These are phyloP conservation scores for Amniculicola lignicola DNA, from an alignment of 495 filamentous ascomycete genomes.

Conservation along the genomic window DNA sequence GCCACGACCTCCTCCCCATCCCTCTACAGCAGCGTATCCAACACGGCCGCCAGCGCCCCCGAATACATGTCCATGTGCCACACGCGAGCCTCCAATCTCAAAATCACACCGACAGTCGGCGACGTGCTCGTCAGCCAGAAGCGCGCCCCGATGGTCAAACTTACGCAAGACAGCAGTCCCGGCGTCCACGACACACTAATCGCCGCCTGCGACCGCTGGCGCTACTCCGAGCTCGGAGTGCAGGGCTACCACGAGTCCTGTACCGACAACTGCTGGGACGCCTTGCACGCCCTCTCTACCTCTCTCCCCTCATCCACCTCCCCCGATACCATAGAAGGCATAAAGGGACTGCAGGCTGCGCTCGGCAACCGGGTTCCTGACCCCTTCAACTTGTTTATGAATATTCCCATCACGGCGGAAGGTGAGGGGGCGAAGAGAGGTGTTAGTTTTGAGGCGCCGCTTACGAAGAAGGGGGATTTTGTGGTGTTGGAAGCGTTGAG, in stretches of 20 bases:
- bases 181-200: conserved; percentile 48
- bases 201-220: conserved; percentile 43
- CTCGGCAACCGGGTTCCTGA: conserved; percentile 40
- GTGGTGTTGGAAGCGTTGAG: conserved; percentile 42
- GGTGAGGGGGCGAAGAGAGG: conserved; percentile 34
- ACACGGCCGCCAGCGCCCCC: conserved; percentile 22
- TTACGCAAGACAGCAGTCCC: conserved; percentile 43
- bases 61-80: conserved; percentile 46
- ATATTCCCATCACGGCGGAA: conserved; percentile 43
- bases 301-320: not conserved
- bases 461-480: conserved; percentile 41
- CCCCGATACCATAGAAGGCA: conserved; percentile 3
- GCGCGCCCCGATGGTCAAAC: conserved; percentile 41
- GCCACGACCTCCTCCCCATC: conserved; percentile 9
- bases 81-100: conserved; percentile 40
- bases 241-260: conserved; percentile 45
- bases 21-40: conserved; percentile 14
- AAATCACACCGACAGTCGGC: conserved; percentile 38
- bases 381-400: conserved; percentile 52
- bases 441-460: conserved; percentile 37
- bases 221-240: conserved; percentile 42
- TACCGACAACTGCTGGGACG: conserved; percentile 45
- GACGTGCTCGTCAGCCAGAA: conserved; percentile 41
- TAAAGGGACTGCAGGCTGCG: conserved; percentile 16
- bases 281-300: conserved; percentile 31